A percentile compares a stretch with the other conserved stretches of the same genome.
Conservation (phyloP, 139 green algal genomes). For the Tetratostichococcus sp. region DNA sequence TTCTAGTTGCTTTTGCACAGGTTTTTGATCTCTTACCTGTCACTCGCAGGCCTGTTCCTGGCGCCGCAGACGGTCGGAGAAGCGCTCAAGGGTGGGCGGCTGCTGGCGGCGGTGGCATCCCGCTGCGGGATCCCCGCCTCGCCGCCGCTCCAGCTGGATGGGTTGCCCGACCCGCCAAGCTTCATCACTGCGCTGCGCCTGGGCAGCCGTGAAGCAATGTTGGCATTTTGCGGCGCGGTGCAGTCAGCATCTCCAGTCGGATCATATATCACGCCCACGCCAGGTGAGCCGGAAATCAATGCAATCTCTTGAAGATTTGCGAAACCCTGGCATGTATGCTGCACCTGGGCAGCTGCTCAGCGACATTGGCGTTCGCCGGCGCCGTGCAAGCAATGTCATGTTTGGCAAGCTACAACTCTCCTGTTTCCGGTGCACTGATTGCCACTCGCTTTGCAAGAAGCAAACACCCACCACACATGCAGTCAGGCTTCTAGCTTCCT, state of each 20-base stretch:
- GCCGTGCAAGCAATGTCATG: too few relatives aligned
- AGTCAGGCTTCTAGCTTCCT: too few relatives aligned
- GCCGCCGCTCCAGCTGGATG: neutral
- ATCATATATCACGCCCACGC: slow-evolving; percentile 78
- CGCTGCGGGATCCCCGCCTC: slow-evolving; percentile 39
- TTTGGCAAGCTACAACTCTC: too few relatives aligned
- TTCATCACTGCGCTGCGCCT: slow-evolving; percentile 89
- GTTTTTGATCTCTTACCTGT: too few relatives aligned
- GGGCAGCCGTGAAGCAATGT: slow-evolving; percentile 59
- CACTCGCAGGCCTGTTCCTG: slow-evolving; percentile 68
- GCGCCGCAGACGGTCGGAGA: slow-evolving; percentile 87
- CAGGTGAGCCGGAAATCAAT: slow-evolving; percentile 47
- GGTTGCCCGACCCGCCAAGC: slow-evolving; percentile 36
- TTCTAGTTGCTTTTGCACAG: too few relatives aligned
- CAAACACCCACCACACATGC: too few relatives aligned
- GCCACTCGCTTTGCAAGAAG: too few relatives aligned
- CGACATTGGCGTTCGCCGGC: too few relatives aligned
- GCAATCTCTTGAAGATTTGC: too few relatives aligned
- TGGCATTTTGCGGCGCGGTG: slow-evolving; percentile 80
- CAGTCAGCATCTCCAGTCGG: slow-evolving; percentile 80
- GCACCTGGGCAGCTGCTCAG: too few relatives aligned
- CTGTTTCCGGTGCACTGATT: too few relatives aligned
- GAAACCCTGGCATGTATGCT: too few relatives aligned
- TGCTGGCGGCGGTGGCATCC: slow-evolving; percentile 76
- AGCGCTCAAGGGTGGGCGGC: slow-evolving; percentile 84